phyloP scores from a whole-genome alignment of 2,329 filamentous ascomycete genomes.

The Emmonsiellopsis sp. region DNA sequence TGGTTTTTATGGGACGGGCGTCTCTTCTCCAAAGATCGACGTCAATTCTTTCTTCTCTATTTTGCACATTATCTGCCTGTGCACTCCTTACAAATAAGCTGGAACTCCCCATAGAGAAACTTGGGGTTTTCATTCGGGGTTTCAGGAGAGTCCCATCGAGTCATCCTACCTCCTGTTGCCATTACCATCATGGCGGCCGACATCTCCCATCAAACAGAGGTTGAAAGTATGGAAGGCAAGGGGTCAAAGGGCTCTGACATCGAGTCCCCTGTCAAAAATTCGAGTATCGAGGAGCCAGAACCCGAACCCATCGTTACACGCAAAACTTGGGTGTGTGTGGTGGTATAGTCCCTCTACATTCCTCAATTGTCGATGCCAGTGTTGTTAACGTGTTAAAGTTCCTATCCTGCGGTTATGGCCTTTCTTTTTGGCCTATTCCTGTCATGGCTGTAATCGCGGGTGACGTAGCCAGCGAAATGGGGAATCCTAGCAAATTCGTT shows the following conservation, averaged over 20 bases:
- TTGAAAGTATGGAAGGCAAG: too few species aligned
- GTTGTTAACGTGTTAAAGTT: slow-evolving; percentile 14
- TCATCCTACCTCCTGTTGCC: too few species aligned
- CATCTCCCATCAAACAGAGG: too few species aligned
- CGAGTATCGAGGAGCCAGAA: background rate
- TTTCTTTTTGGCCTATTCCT: slow-evolving; percentile 25
- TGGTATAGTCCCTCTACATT: slow-evolving; percentile 2
- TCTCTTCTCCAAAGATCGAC: too few species aligned
- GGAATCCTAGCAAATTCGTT: slow-evolving; percentile 18
- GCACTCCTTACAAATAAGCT: too few species aligned
- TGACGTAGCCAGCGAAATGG: slow-evolving; percentile 18
- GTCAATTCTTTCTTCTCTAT: too few species aligned
- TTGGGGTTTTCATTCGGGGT: too few species aligned
- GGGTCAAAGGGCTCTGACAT: background rate
- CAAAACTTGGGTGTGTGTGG: slow-evolving; percentile 11
- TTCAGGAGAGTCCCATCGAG: too few species aligned
- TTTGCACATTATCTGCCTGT: too few species aligned
- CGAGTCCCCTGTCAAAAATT: background rate
- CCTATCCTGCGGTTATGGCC: slow-evolving; percentile 24
- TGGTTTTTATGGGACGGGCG: too few species aligned
- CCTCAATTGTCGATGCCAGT: background rate
- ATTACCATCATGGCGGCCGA: too few species aligned
- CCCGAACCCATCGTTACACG: slow-evolving; percentile 8
- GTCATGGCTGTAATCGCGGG: slow-evolving; percentile 19
- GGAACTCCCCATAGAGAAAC: too few species aligned